Base-by-base conservation (phyloP, 805 yeast species). In the Saccharomycopsis malanga region DNA sequence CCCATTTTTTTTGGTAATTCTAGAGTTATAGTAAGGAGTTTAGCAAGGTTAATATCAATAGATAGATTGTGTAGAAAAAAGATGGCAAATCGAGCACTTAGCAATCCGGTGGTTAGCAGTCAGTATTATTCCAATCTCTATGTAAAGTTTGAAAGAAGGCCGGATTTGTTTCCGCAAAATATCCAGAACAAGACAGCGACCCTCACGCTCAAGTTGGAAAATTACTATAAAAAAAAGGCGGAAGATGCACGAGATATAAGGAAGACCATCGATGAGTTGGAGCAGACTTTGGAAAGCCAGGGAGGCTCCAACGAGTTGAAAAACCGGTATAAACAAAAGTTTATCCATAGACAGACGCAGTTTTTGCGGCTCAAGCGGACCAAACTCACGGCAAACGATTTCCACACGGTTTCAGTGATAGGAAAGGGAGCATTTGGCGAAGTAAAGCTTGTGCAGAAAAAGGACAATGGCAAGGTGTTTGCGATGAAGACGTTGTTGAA, bases 391-490 rank as follows among this genome's bases (percentile, higher is more conserved):
- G 69, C 87, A 37, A 91, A 83, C 34, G 97, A 88, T 65, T 86
- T 88, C 66, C 76, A 72, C 48, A 88, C 96, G 1, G 94, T 88
- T 46, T 87, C 87, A 65, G 96, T 52, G 12, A 76, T 79, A 54
- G 98, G 98, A 42, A 93, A 93, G 63, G 98, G 98, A 54, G 96
- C 98, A 0, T 93, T 93, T 68, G 98, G 98, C 53, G 97, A 88
- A 61, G 98, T 93, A 30, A 76, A 97, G 53, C 70, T 93, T 45
- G 98, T 93, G 12, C 97, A 93, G 61, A 91, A 89, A 70, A 73
- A 71, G 45, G 98, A 93, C 64, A 83, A 93, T 1, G 95, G 96
- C 57, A 83, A 85, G 65, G 89, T 85, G 30, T 88, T 81, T 68
- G 96, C 95, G 42, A 93, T 87, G 98, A 88, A 88, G 66, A 89